These are phyloP conservation scores for Ceratocystis albifundus DNA, from an alignment of 2,329 filamentous ascomycete species.

Conservation along the genomic window DNA sequence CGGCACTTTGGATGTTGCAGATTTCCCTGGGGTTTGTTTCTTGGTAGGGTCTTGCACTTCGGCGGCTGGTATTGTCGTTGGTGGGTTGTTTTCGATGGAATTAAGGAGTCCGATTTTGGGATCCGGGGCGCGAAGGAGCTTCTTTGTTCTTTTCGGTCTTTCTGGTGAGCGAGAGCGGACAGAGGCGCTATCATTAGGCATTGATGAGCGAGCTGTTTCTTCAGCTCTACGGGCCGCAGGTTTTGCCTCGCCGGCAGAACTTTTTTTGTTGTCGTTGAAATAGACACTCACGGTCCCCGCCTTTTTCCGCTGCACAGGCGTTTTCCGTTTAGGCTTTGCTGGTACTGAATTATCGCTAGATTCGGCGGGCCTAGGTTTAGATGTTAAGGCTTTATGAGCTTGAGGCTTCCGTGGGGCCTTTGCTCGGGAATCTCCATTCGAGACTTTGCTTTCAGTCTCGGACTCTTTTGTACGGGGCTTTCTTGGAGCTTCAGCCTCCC, in stretches of 20 bases:
- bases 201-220: background rate
- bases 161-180: background rate
- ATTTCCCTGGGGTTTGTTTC: constrained; percentile 8
- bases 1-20: background rate
- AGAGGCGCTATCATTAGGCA: background rate
- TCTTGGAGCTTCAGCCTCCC: background rate
- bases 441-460: background rate
- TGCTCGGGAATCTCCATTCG: background rate
- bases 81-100: background rate
- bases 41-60: background rate
- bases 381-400: background rate
- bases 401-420: constrained; percentile 13
- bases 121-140: background rate
- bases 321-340: constrained; percentile 11
- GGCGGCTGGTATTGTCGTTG: background rate
- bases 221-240: background rate
- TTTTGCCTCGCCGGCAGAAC: background rate
- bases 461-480: constrained; percentile 13
- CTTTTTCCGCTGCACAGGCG: constrained; percentile 11
- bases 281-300: background rate
- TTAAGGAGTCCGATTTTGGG: constrained; percentile 6
- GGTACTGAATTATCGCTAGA: background rate
- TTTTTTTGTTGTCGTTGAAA: background rate
- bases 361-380: background rate
- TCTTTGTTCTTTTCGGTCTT: background rate